These are phyloP conservation scores for Aureobasidium sp. DNA, from an alignment of 2,329 filamentous ascomycete genomes.

Conservation along the genomic window DNA sequence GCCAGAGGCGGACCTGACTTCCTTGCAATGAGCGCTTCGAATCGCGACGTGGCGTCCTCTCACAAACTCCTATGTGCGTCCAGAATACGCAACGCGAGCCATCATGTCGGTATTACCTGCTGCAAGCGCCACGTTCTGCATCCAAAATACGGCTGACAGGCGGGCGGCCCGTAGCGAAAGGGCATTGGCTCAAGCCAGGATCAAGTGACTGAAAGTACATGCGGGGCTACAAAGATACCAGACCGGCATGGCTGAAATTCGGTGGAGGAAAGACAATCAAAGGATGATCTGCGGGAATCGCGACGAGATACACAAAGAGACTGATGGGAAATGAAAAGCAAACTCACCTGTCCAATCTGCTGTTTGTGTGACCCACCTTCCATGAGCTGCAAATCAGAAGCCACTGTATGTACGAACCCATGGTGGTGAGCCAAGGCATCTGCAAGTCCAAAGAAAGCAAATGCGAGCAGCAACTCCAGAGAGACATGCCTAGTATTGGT, in stretches of 20 bases:
- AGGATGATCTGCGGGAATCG: conserved; percentile 3
- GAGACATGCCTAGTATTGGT: conserved; percentile 68
- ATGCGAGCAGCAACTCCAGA: conserved; percentile 68
- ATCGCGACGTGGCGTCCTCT: conserved; percentile 9
- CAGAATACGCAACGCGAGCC: background rate
- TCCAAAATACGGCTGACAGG: conserved; percentile 16
- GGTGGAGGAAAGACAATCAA: conserved; percentile 3
- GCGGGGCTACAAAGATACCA: conserved; percentile 35
- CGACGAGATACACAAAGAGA: background rate
- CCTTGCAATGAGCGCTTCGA: background rate
- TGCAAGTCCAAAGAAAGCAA: conserved; percentile 66
- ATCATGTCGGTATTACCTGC: conserved; percentile 2
- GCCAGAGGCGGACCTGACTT: background rate
- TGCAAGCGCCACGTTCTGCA: conserved; percentile 12
- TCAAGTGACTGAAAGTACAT: conserved; percentile 57
- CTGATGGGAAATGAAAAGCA: background rate
- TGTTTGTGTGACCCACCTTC: conserved; percentile 64
- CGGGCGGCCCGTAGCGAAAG: conserved; percentile 20
- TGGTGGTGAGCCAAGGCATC: conserved; percentile 85
- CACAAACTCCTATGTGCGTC: background rate
- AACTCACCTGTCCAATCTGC: conserved; percentile 85
- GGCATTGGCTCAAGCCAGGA: conserved; percentile 34
- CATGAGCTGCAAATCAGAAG: conserved; percentile 67
- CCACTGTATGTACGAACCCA: conserved; percentile 69
- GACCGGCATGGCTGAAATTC: conserved; percentile 1